Base-by-base conservation (phyloP, 805 yeast species). In the Metschnikowia santaceciliae region DNA sequence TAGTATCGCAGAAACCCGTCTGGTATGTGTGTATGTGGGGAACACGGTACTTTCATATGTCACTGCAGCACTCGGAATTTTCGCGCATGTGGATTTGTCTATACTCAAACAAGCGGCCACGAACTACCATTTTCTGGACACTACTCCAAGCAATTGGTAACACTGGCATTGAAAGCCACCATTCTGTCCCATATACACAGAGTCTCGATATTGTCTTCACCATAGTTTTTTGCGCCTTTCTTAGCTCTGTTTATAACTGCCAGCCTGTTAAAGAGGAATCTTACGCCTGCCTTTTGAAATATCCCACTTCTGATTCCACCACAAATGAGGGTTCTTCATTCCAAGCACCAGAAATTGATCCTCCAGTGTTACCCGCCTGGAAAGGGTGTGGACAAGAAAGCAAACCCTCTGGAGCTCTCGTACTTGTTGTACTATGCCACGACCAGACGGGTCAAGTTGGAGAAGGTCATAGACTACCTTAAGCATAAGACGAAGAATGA, bases 311-410 rank as follows among this genome's bases (percentile, higher is more conserved):
- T 11, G 30, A 26, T 26, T 4, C 5, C 30, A 32, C 19, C 36
- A 11, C 15, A 39, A 33, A 68, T 68, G 70, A 50, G 68, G 8
- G 58, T 80, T 32, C 81, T 82, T 60, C 75, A 77, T 42, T 88
- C 96, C 2, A 91, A 92, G 65, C 98, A 91, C 67, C 97, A 91
- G 68, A 84, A 88, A 62, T 76, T 91, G 61, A 88, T 94, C 36
- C 79, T 86, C 47, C 96, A 89, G 67, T 94, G 98, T 72, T 92
- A 92, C 66, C 98, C 96, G 5, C 80, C 94, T 1, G 97, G 97
- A 1, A 78, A 90, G 54, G 85, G 83, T 6, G 78, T 79, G 5
- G 98, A 91, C 62, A 91, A 91, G 71, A 85, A 86, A 61, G 96
- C 99, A 14, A 91, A 92, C 66, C 83, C 96, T 2, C 89, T 96